Base-by-base conservation (phyloP, 192 early-diverging fungal species). In the Funneliformis geosporum region DNA sequence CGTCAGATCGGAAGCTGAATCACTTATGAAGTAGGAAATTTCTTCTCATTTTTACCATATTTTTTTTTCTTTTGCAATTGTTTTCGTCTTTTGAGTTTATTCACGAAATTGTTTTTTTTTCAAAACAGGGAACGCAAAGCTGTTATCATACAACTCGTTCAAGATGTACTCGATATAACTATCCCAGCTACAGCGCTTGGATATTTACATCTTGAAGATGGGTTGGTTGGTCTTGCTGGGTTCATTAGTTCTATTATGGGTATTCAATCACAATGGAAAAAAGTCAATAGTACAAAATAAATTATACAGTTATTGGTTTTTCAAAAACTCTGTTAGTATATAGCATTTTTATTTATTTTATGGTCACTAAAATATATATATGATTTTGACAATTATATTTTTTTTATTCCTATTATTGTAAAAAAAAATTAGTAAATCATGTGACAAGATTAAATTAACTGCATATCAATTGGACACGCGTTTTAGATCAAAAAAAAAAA, bases 221-320 rank as follows among this genome's bases (percentile, higher is more conserved):
- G 94, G 44, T 78, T 90, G 43, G 83, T 94, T 79, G 94, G 93
- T 50, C 80, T 94, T 62, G 86, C 87, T 84, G 94, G 94, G 82
- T 86, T 87, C 76, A 83, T 78, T 18, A 93, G 93, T 18, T 90
- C 92, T n/a, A 77, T 94, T 67, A 86, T 95, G 81, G 92, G 91
- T 42, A 91, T 82, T 77, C 76, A 85, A 61, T 73, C 84, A 23
- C 89, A 90, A 74, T 90, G 89, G 89, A 81, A 83, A 55, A 87
- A 85, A 69, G 47, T 21, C 16, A 55, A 55, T 55, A 16, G 47
- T 9, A 11, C 47, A 55, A 18, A 21, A 4, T 55, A 55, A 55
- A 55, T 47, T 16, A 55, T 0, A 18, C 42, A 43, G 8, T 43
- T 43, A 43, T 55, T 55, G 14, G 6, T 55, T 18, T 55, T 0